phyloP scores from a whole-genome alignment of 257 asterid genomes.

The Ophiorrhiza pumila region DNA sequence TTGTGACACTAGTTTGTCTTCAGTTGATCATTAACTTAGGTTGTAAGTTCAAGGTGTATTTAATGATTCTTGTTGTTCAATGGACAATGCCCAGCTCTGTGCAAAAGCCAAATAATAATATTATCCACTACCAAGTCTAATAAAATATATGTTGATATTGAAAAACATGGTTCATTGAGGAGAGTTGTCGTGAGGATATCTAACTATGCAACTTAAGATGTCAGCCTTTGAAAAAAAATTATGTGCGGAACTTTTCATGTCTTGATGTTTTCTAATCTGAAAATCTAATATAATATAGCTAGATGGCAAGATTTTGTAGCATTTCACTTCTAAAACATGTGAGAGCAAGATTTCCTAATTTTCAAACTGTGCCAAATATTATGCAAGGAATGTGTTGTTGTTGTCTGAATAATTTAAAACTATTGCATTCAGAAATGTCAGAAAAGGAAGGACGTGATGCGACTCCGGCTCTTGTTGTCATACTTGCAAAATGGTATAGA shows the following conservation, averaged over 20 bases:
- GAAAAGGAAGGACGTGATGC: conserved; percentile 64
- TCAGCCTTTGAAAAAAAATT: not conserved
- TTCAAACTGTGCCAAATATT: not conserved
- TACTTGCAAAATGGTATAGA: conserved; percentile 83
- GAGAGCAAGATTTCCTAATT: not conserved
- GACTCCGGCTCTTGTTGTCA: conserved; percentile 59
- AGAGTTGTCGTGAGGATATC: not conserved
- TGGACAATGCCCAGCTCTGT: not conserved
- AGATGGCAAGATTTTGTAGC: not conserved
- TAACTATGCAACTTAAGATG: not conserved
- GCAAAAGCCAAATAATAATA: not conserved
- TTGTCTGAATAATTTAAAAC: conserved; percentile 13
- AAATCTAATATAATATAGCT: not conserved
- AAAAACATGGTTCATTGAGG: not conserved
- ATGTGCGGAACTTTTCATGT: not conserved
- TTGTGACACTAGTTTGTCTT: not conserved
- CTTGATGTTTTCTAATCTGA: not conserved
- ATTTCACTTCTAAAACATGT: not conserved
- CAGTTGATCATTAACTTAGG: too few relatives aligned
- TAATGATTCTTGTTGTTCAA: not conserved
- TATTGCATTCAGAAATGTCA: conserved; percentile 54
- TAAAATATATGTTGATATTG: not conserved
- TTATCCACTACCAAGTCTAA: not conserved
- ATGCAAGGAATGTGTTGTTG: not conserved
- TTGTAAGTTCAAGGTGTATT: not conserved